Percentiles rank a stretch among this genome's conserved stretches.
phyloP scores from a whole-genome alignment of 345 rosid species.

The Citrus hindsii region DNA sequence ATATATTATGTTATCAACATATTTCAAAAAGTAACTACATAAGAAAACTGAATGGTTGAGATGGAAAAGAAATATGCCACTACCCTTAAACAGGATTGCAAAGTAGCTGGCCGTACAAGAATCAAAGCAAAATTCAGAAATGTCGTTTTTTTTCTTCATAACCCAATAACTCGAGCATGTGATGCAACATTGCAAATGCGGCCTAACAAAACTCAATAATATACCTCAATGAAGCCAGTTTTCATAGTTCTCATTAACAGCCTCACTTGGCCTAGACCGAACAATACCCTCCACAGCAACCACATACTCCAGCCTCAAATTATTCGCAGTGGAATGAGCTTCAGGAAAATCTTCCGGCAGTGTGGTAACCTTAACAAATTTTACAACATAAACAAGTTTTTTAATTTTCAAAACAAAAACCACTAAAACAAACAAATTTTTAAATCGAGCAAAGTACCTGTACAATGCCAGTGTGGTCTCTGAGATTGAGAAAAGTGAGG shows the following conservation, averaged over 20 bases:
- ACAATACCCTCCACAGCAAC: conserved; percentile 75
- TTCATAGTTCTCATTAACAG: conserved; percentile 82
- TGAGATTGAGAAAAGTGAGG: conserved; percentile 84
- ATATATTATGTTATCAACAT: neutral
- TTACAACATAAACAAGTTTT: neutral
- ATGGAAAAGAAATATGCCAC: too few species aligned
- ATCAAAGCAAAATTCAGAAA: too few species aligned
- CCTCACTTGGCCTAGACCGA: conserved; percentile 67
- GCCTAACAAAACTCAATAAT: neutral
- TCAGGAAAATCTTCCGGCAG: conserved; percentile 81
- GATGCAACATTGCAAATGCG: conserved; percentile 9
- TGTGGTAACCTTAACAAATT: conserved; percentile 52
- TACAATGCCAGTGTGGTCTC: conserved; percentile 94
- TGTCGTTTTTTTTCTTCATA: too few species aligned
- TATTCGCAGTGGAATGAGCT: conserved; percentile 65
- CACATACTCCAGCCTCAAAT: conserved; percentile 82
- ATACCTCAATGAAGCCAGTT: conserved; percentile 80
- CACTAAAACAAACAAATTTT: neutral
- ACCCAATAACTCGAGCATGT: too few species aligned
- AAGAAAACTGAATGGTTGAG: too few species aligned
- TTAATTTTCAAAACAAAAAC: neutral
- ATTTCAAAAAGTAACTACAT: neutral
- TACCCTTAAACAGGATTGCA: too few species aligned
- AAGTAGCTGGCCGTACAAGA: too few species aligned
- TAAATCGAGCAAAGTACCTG: conserved; percentile 42